Conservation (phyloP, 1,284 basidiomycete species). For the Rhodotorula sp. region DNA sequence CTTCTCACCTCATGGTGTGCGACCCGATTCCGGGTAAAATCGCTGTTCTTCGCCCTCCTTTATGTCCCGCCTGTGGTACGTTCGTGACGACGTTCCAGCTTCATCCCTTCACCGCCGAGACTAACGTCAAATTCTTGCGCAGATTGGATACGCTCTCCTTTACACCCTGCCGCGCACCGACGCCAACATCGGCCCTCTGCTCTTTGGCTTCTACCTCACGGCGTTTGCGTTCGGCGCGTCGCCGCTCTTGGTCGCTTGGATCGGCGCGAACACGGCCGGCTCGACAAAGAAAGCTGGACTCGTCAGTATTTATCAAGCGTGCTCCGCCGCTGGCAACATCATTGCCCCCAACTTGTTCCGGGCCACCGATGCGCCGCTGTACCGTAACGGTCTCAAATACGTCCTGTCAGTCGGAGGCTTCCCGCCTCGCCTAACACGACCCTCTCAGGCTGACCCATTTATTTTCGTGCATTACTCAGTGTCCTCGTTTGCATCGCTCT, state of each 20-base stretch:
- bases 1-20: constrained; percentile 46
- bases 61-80: constrained; percentile 38
- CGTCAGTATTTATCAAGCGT: constrained; percentile 38
- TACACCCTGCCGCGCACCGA: constrained; percentile 39
- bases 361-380: constrained; percentile 11
- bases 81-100: background rate
- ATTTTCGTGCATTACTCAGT: background rate
- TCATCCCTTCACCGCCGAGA: too few relatives aligned
- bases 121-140: background rate
- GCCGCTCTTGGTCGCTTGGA: constrained; percentile 51
- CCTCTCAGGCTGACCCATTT: background rate
- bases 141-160: constrained; percentile 47
- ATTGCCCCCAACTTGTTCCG: constrained; percentile 38
- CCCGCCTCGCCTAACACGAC: too few relatives aligned
- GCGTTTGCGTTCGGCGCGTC: constrained; percentile 50
- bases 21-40: constrained; percentile 46
- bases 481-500: constrained; percentile 42
- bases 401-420: constrained; percentile 8
- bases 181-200: constrained; percentile 41
- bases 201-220: constrained; percentile 52
- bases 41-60: constrained; percentile 44
- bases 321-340: constrained; percentile 43
- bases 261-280: constrained; percentile 51
- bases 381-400: constrained; percentile 14
- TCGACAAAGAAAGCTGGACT: constrained; percentile 51